Percentiles rank a stretch among this genome's conserved stretches.
Evolutionary conservation across 129 eudicot species (phyloP).

Genomic region (Calendula officinalis): DNA sequence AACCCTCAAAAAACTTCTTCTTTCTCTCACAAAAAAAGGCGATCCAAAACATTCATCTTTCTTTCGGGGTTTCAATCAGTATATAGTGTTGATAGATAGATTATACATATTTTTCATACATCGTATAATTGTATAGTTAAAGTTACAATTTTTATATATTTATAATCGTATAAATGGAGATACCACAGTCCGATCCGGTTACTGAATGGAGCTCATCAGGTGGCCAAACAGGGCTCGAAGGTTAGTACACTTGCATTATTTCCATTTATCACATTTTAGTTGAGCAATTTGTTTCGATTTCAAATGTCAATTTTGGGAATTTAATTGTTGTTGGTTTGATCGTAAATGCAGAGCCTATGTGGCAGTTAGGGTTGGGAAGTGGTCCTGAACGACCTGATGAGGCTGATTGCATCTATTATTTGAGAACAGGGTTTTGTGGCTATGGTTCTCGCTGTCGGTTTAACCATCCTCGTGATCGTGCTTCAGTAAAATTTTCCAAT

Average conservation of each 20-base stretch:
- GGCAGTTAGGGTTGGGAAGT: conserved; percentile 64
- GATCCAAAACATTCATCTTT: conserved; percentile 30
- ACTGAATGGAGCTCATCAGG: conserved; percentile 57
- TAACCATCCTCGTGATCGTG: conserved; percentile 84
- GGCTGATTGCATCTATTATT: conserved; percentile 69
- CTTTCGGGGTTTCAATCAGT: conserved; percentile 24
- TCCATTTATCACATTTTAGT: background rate
- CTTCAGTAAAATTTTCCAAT: conserved; percentile 39
- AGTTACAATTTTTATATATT: background rate
- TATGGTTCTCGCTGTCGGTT: conserved; percentile 83
- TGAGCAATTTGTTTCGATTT: conserved; percentile 28
- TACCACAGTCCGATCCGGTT: conserved; percentile 60
- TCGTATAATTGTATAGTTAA: conserved; percentile 24
- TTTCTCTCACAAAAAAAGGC: conserved; percentile 34
- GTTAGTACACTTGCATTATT: conserved; percentile 39
- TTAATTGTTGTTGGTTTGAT: conserved; percentile 16
- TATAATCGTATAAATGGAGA: conserved; percentile 44
- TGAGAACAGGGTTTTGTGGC: conserved; percentile 88
- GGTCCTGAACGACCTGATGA: conserved; percentile 88
- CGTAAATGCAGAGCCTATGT: conserved; percentile 80
- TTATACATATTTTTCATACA: conserved; percentile 5
- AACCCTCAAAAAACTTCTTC: conserved; percentile 37
- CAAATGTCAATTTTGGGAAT: background rate
- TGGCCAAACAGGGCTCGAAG: conserved; percentile 86
- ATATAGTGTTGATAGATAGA: no score